phyloP scores from a whole-genome alignment of 768 basidiomycete genomes.

The Leccinum incarnatum region DNA sequence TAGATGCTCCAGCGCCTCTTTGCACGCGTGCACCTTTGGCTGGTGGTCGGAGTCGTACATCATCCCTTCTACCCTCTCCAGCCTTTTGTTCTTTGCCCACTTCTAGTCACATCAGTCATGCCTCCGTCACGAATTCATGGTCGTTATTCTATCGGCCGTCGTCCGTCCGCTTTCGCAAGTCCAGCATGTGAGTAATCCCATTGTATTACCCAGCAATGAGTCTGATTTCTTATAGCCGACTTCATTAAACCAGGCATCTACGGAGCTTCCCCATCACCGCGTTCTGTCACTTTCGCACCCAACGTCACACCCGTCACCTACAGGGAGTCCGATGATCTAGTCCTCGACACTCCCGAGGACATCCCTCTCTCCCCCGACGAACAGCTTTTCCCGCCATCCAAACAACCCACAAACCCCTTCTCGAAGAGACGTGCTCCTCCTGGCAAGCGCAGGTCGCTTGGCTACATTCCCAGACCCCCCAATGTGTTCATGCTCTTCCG shows the following conservation, averaged over 20 bases:
- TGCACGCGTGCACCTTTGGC: too few relatives aligned
- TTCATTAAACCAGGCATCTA: constrained; percentile 56
- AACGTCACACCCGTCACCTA: constrained; percentile 58
- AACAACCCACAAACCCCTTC: constrained; percentile 36
- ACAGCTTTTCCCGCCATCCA: constrained; percentile 55
- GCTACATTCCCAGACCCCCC: constrained; percentile 30
- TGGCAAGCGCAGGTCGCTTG: constrained; percentile 61
- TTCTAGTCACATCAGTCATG: too few relatives aligned
- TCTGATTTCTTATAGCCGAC: constrained; percentile 20
- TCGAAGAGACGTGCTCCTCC: constrained; percentile 52
- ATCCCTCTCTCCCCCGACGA: constrained; percentile 32
- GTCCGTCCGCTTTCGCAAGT: constrained; percentile 40
- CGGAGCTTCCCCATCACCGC: constrained; percentile 41
- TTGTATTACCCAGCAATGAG: too few relatives aligned
- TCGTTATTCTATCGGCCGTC: constrained; percentile 36
- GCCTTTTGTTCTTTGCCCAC: too few relatives aligned
- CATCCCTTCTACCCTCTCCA: too few relatives aligned
- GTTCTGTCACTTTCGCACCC: constrained; percentile 59
- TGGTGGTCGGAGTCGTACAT: too few relatives aligned
- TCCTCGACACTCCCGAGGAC: constrained; percentile 25
- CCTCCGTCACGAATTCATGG: constrained; percentile 8
- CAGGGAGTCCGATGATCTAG: constrained; percentile 34
- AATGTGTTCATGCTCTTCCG: constrained; percentile 40
- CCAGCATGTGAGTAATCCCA: constrained; percentile 13
- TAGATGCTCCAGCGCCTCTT: too few relatives aligned